Percentiles rank a stretch among this genome's conserved stretches.
Conservation (phyloP, 1,284 basidiomycete species). For the Cerrena zonata region DNA sequence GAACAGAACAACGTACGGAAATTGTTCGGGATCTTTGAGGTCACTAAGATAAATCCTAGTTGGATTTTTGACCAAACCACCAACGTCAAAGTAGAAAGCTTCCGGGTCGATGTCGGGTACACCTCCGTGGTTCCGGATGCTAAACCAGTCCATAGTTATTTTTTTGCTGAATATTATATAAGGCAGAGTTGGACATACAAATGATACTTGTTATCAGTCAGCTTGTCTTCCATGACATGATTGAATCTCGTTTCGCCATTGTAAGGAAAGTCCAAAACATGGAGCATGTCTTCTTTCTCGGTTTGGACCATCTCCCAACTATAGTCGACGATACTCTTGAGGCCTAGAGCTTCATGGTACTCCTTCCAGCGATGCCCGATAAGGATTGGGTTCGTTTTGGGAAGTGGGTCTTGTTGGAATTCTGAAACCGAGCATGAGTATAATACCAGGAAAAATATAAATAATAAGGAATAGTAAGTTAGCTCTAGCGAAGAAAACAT, state of each 20-base stretch:
- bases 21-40: slow-evolving; percentile 39
- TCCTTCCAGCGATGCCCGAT: slow-evolving; percentile 51
- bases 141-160: slow-evolving; percentile 19
- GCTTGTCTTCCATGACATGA: slow-evolving; percentile 38
- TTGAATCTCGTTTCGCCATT: slow-evolving; percentile 44
- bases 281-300: slow-evolving; percentile 50
- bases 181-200: slow-evolving; percentile 31
- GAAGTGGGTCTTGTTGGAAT: slow-evolving; percentile 46
- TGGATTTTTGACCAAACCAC: slow-evolving; percentile 42
- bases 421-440: too few species aligned
- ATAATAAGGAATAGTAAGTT: too few species aligned
- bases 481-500: slow-evolving; percentile 6
- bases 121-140: slow-evolving; percentile 45
- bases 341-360: slow-evolving; percentile 47
- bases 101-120: slow-evolving; percentile 41
- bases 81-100: slow-evolving; percentile 42
- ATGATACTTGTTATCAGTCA: slow-evolving; percentile 44
- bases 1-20: too few species aligned
- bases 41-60: slow-evolving; percentile 41
- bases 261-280: slow-evolving; percentile 49
- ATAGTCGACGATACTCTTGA: slow-evolving; percentile 41
- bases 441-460: too few species aligned
- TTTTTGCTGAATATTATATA: neutral
- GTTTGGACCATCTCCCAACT: slow-evolving; percentile 50
- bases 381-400: slow-evolving; percentile 47